These are phyloP conservation scores for Conidiobolus incongruus DNA, from an alignment of 371 early-diverging fungal species.

Conservation along the genomic window DNA sequence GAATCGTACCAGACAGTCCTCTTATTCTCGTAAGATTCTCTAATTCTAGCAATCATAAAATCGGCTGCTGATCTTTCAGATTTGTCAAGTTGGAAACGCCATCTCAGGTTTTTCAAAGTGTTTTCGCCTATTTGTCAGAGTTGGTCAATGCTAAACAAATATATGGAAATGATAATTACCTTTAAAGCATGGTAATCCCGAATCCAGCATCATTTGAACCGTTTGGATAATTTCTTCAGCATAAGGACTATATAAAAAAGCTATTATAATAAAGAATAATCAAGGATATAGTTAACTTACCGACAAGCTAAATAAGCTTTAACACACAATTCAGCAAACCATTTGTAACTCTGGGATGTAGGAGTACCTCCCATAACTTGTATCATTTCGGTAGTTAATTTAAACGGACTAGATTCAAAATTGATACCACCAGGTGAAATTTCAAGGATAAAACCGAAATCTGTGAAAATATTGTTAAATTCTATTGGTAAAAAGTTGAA, in stretches of 20 bases:
- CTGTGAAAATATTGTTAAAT: constrained; percentile 16
- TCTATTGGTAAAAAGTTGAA: not conserved
- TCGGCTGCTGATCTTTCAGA: constrained; percentile 82
- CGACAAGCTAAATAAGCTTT: constrained; percentile 75
- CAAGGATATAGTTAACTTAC: constrained; percentile 8
- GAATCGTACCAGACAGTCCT: constrained; percentile 66
- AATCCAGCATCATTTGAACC: constrained; percentile 82
- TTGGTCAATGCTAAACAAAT: constrained; percentile 5
- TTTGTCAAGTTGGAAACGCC: constrained; percentile 79
- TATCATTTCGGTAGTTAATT: constrained; percentile 95
- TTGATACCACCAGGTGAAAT: constrained; percentile 97
- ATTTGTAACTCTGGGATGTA: constrained; percentile 58
- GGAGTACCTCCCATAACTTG: constrained; percentile 84
- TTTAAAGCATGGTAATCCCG: constrained; percentile 96
- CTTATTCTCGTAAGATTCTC: constrained; percentile 76
- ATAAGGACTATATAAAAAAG: constrained; percentile 36
- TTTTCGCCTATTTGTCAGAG: constrained; percentile 18
- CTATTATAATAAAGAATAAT: not conserved
- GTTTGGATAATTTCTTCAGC: constrained; percentile 82
- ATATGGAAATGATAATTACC: constrained; percentile 16
- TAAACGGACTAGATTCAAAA: constrained; percentile 97
- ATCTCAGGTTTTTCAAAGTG: constrained; percentile 68
- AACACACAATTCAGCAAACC: constrained; percentile 75
- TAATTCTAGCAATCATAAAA: constrained; percentile 79
- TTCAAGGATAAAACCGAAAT: constrained; percentile 98